A percentile compares a stretch with the other conserved stretches of the same genome.
Evolutionary conservation across 805 yeast species (phyloP).

Genomic region (Lipomyces anomalus): DNA sequence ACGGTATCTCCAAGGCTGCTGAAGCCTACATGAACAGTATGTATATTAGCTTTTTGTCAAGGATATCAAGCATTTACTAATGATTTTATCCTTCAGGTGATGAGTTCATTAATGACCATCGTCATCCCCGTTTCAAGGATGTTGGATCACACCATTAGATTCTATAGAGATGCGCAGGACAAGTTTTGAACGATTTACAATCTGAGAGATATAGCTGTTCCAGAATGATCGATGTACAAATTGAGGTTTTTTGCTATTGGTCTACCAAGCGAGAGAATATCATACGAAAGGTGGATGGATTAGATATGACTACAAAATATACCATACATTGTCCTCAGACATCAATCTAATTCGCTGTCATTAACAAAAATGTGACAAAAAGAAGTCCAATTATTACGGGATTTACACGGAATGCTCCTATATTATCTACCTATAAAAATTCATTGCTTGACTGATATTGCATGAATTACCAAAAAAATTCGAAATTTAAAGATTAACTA

Average conservation of each 20-base stretch:
- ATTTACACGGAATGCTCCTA: background rate
- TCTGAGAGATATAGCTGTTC: too few species aligned
- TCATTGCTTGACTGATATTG: background rate
- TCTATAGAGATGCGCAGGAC: too few species aligned
- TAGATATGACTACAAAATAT: too few species aligned
- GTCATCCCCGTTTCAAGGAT: conserved; percentile 93
- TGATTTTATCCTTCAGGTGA: conserved; percentile 32
- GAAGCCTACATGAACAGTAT: conserved; percentile 57
- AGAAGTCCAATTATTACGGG: background rate
- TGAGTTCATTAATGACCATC: conserved; percentile 88
- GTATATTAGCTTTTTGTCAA: conserved; percentile 5
- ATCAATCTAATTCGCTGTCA: too few species aligned
- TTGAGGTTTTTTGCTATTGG: too few species aligned
- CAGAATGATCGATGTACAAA: too few species aligned
- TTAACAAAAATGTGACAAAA: conserved; percentile 3
- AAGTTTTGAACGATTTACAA: too few species aligned
- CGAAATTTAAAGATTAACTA: conserved; percentile 45
- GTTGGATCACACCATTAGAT: too few species aligned
- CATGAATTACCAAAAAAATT: background rate
- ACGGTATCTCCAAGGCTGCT: conserved; percentile 63
- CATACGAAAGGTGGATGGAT: too few species aligned
- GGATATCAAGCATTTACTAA: background rate
- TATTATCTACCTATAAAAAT: background rate
- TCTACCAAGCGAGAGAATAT: too few species aligned
- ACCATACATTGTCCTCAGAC: too few species aligned